Conservation (phyloP, 1,284 basidiomycete genomes). For the Cryptococcus jaspeensis region DNA sequence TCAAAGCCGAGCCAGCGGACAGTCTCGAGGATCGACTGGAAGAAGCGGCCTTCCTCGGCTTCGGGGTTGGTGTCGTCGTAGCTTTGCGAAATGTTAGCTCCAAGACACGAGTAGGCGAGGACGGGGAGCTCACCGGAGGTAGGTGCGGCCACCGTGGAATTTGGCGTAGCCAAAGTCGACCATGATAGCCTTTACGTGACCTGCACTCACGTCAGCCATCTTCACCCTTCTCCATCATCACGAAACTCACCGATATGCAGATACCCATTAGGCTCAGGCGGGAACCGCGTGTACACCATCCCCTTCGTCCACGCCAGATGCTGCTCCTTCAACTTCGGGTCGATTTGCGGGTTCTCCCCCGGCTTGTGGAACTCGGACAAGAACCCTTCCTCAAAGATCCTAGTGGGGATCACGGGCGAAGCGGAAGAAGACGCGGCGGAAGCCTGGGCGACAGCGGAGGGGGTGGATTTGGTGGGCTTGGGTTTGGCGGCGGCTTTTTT, state of each 20-base stretch:
- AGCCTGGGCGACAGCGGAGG: constrained; percentile 42
- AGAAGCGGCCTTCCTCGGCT: constrained; percentile 93
- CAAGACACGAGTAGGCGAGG: not conserved
- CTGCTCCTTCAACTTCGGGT: constrained; percentile 70
- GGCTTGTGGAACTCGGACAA: constrained; percentile 90
- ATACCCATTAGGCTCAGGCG: constrained; percentile 97
- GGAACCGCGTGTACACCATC: constrained; percentile 91
- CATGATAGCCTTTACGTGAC: constrained; percentile 98
- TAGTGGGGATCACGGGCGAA: constrained; percentile 44
- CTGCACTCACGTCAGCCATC: constrained; percentile 15
- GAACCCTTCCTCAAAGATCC: constrained; percentile 92
- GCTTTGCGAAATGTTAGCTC: constrained; percentile 17
- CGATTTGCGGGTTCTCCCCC: constrained; percentile 88
- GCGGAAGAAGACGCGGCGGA: constrained; percentile 41
- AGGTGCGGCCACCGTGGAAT: constrained; percentile 83
- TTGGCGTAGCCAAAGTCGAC: constrained; percentile 98
- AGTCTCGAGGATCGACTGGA: constrained; percentile 93
- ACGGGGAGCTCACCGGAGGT: constrained; percentile 61
- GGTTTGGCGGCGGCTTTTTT: constrained; percentile 60
- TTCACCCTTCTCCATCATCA: not conserved
- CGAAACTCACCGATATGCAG: constrained; percentile 70
- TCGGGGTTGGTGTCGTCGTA: constrained; percentile 99
- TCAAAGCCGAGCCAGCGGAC: constrained; percentile 97
- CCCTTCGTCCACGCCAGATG: constrained; percentile 82
- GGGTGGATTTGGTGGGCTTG: constrained; percentile 49